A percentile compares a stretch with the other conserved stretches of the same genome.
phyloP scores from a whole-genome alignment of 768 basidiomycete genomes.

The Tylopilus subfusipes region DNA sequence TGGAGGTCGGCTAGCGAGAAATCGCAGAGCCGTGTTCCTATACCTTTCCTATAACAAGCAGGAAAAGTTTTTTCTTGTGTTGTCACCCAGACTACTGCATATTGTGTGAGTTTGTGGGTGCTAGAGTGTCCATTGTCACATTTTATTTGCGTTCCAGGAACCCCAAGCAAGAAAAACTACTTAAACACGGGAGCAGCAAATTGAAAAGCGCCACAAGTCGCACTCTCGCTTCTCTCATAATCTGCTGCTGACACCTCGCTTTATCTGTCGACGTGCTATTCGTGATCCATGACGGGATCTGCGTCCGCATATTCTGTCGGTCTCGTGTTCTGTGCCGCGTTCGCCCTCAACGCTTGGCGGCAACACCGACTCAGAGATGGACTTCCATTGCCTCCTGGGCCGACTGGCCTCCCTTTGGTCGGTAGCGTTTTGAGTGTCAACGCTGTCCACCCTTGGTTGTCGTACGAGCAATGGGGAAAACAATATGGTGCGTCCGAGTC shows the following conservation, averaged over 20 bases:
- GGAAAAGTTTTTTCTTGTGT: too few species aligned
- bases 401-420: slow-evolving; percentile 40
- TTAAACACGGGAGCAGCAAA: too few species aligned
- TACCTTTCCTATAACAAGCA: too few species aligned
- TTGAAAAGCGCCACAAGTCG: too few species aligned
- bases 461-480: slow-evolving; percentile 34
- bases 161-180: too few species aligned
- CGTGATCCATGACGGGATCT: neutral
- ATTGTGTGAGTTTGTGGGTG: too few species aligned
- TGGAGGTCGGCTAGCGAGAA: too few species aligned
- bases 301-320: slow-evolving; percentile 2
- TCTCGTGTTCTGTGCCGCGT: slow-evolving; percentile 1
- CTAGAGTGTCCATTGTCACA: too few species aligned
- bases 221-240: too few species aligned
- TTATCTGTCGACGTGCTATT: neutral
- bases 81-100: too few species aligned
- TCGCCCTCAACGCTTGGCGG: slow-evolving; percentile 16
- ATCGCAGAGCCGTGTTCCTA: too few species aligned
- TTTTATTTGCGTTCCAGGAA: too few species aligned
- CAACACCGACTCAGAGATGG: slow-evolving; percentile 9
- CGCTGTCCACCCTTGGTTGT: slow-evolving; percentile 26
- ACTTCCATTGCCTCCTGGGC: slow-evolving; percentile 47
- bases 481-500: slow-evolving; percentile 24
- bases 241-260: neutral
- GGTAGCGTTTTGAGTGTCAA: slow-evolving; percentile 25